Base-by-base conservation (phyloP, 176 grass and related monocot species). In the Saccharum officinarum region DNA sequence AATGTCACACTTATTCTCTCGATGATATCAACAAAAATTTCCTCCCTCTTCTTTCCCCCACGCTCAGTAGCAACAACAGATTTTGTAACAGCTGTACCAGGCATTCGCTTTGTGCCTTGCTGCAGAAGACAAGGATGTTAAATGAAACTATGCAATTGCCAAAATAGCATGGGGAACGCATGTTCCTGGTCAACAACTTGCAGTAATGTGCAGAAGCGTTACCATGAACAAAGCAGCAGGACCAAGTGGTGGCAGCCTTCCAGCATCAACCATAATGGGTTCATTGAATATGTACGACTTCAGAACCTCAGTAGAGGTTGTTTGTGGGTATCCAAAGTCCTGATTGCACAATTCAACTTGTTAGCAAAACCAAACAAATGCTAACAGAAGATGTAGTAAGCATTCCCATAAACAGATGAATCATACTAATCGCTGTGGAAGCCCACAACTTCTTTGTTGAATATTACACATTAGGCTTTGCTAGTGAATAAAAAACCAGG, bases 1-100 rank as follows among this genome's bases (percentile, higher is more conserved):
- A 99, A 99, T 77, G 97, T 99, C 86, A 99, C 97, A 79, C 97
- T 99, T 90, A 99, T 94, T 91, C 92, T 96, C 69, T 99, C 97
- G 73, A 99, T 99, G 71, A 99, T 96, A 78, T 99, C 97, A 84
- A 99, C 97, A 87, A 99, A 99, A 84, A 96, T 99, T 80, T 99
- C 97, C 84, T 99, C 97, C 70, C 97, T 94, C 86, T 94, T 99
- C 79, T 92, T 96, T 46, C 93, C 96, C 86, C 93, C 97, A 87
- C 88, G 81, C 28, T 99, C 93, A 37, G 75, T 99, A 49, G 92
- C 92, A 85, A 99, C 93, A 71, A 99, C 97, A 69, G 97, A 99
- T 96, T 99, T 99, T 77, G 97, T 99, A 80, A 99, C 90, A 96
- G 97, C 97, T 69, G 97, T 96, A 80, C 93, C 97, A 64, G 97